Percentiles rank a stretch among this genome's conserved stretches.
phyloP scores from a whole-genome alignment of 192 early-diverging fungal genomes.

The Phlyctochytrium planicorne region DNA sequence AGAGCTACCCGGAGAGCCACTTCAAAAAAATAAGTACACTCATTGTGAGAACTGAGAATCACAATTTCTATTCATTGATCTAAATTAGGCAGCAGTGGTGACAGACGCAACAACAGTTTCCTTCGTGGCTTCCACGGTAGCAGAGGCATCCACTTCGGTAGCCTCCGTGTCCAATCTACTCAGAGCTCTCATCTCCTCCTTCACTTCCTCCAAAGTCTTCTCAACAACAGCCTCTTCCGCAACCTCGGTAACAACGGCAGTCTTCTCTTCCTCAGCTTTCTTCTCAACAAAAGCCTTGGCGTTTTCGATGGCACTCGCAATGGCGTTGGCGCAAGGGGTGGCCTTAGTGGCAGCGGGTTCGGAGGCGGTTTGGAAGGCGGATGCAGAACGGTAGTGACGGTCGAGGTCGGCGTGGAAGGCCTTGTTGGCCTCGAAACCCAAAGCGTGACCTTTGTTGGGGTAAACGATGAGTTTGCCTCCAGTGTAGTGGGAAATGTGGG shows the following conservation, averaged over 20 bases:
- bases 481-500: not conserved
- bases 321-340: too few species aligned
- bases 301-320: not conserved
- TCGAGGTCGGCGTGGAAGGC: too few species aligned
- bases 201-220: not conserved
- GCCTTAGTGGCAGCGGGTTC: too few species aligned
- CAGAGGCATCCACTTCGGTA: not conserved
- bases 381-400: not conserved
- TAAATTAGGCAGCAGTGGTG: too few species aligned
- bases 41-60: too few species aligned
- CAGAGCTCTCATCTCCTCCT: not conserved
- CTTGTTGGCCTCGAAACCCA: not conserved
- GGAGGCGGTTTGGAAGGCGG: not conserved
- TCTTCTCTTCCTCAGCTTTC: slow-evolving; percentile 2
- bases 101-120: too few species aligned
- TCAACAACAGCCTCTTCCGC: not conserved
- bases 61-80: too few species aligned
- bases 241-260: too few species aligned
- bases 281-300: not conserved
- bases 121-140: not conserved
- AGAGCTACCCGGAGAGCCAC: too few species aligned
- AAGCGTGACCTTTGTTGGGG: not conserved
- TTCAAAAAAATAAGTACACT: too few species aligned
- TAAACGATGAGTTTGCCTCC: not conserved
- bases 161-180: not conserved